phyloP scores from a whole-genome alignment of 768 basidiomycete species.

The Trametes gibbosa region DNA sequence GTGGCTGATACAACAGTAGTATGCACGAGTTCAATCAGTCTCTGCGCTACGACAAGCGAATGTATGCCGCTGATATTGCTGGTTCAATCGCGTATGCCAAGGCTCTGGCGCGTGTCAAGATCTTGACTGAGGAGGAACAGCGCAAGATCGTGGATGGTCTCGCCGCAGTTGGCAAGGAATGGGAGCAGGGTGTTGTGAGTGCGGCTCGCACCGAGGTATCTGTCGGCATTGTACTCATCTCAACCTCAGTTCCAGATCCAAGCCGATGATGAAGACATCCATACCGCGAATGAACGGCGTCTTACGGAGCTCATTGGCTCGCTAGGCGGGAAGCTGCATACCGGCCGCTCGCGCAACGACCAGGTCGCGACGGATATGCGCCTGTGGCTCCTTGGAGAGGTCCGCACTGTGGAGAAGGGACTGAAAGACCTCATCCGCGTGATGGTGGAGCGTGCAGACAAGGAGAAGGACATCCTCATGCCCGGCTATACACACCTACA shows the following conservation, averaged over 20 bases:
- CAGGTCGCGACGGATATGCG: conserved; percentile 99
- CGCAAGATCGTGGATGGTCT: conserved; percentile 72
- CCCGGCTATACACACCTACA: conserved; percentile 99
- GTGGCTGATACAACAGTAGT: conserved; percentile 8
- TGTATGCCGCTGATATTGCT: conserved; percentile 88
- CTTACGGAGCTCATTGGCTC: conserved; percentile 91
- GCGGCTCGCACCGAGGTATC: not conserved
- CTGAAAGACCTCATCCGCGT: conserved; percentile 81
- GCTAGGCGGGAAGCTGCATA: conserved; percentile 94
- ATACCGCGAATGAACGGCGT: conserved; percentile 96
- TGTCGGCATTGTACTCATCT: not conserved
- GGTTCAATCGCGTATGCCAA: conserved; percentile 97
- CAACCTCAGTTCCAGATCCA: conserved; percentile 62
- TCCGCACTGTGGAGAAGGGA: conserved; percentile 58
- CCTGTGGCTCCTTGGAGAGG: conserved; percentile 87
- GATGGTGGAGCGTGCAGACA: conserved; percentile 89
- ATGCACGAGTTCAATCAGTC: conserved; percentile 99
- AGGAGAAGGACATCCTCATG: conserved; percentile 85
- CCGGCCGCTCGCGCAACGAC: conserved; percentile 95
- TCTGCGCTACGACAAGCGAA: conserved; percentile 88
- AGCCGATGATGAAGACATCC: conserved; percentile 97
- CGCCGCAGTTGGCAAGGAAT: conserved; percentile 74
- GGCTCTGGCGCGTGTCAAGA: conserved; percentile 74
- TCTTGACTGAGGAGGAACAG: conserved; percentile 78
- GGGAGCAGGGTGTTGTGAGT: conserved; percentile 70